Evolutionary conservation across 2,329 filamentous ascomycete genomes (phyloP), one percentile per base, ranked within the genome.

Genomic region (Trichoderma polysporum): DNA sequence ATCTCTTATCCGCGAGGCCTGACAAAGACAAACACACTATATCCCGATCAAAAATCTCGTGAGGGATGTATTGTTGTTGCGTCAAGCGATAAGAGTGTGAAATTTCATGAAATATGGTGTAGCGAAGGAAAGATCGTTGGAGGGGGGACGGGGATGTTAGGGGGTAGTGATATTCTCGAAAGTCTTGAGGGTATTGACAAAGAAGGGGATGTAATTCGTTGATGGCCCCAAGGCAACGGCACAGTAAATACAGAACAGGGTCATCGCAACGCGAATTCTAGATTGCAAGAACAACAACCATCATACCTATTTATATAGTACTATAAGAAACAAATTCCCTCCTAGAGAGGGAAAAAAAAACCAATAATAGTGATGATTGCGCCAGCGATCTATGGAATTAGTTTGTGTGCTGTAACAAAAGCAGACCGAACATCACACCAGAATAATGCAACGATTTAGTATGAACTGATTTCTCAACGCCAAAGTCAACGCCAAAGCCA

Each of bases 91-190:
- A 90, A 93, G 75, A 96, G 88, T 72, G 91, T 98, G 77, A 95
- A 95, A 75, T 98, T 98, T 74, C 93, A 98, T 77, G 94, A 98
- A 79, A 88, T 99, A 12, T 98, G 94, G 95, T 85, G 86, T n/a
- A 85, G 86, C 2, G 81, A 68, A 31, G 61, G 62, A 29, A 89
- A 86, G 73, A 79, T 81, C 9, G 85, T 83, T 22, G 78, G 81
- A 25, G 77, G 79, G 10, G 82, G 83, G 15, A 82, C 81, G 49
- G 88, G 91, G 2, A 81, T 92, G 69, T 81, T 97, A 27, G 92
- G 91, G 13, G 91, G 93, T 4, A 96, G 93, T 78, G 89, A 91
- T 76, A 96, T 97, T 70, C 83, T 97, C 35, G 93, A 97, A 76
- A 88, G 88, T 22, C 80, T 93, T 65, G 90, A 96, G 75, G 92